A percentile compares a stretch with the other conserved stretches of the same genome.
phyloP scores from a whole-genome alignment of 2,329 filamentous ascomycete genomes.

The Diaporthe amygdali region DNA sequence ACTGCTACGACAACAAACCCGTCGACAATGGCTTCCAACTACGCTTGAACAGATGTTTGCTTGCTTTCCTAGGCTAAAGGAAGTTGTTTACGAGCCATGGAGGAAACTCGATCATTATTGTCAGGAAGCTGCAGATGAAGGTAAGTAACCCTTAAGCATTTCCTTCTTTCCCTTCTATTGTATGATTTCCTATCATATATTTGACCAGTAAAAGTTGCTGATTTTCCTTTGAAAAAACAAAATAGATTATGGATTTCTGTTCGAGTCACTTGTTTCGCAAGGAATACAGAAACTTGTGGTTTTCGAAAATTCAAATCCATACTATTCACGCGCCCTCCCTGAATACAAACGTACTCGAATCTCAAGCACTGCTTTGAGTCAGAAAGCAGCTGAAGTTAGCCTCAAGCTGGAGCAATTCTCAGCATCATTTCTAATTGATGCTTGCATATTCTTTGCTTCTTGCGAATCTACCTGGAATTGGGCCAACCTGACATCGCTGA shows the following conservation, averaged over 20 bases:
- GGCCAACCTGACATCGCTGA: slow-evolving; percentile 38
- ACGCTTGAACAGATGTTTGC: slow-evolving; percentile 35
- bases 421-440: slow-evolving; percentile 36
- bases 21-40: too few species aligned
- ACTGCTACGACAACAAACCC: too few species aligned
- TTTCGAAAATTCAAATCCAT: slow-evolving; percentile 24
- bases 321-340: too few species aligned
- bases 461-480: slow-evolving; percentile 32
- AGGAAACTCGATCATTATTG: slow-evolving; percentile 31
- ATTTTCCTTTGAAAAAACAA: too few species aligned
- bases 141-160: slow-evolving; percentile 32
- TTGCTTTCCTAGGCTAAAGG: slow-evolving; percentile 35
- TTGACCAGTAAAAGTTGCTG: too few species aligned
- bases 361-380: too few species aligned
- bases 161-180: too few species aligned
- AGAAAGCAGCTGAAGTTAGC: slow-evolving; percentile 33
- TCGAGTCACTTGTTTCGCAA: slow-evolving; percentile 18
- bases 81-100: slow-evolving; percentile 38
- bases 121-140: slow-evolving; percentile 25
- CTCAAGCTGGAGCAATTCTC: slow-evolving; percentile 35
- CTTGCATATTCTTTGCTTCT: slow-evolving; percentile 35
- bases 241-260: too few species aligned
- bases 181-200: slow-evolving; percentile 28
- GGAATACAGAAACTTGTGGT: slow-evolving; percentile 21
- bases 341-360: too few species aligned